Base-by-base conservation (phyloP, 2,329 filamentous ascomycete species). In the Epichloe glyceriae region DNA sequence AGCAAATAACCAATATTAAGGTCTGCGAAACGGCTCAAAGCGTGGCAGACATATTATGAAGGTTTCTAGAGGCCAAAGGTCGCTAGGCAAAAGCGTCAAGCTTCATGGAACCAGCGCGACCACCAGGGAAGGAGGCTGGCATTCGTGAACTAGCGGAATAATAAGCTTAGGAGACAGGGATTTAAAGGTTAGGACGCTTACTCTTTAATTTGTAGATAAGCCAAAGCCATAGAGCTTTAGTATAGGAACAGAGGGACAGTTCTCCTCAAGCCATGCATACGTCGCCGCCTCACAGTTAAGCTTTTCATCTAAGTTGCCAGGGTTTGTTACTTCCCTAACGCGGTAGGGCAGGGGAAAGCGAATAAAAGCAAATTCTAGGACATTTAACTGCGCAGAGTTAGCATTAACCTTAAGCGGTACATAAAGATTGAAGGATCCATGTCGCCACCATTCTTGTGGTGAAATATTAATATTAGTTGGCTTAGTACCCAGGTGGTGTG, bases 251-350 rank as follows among this genome's bases (percentile, higher is more conserved):
- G 52, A 50, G n/a, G 58, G 58, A n/a, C 53, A 52, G 45, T 54
- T 54, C 42, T 50, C 50, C 44, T 51, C 50, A 26, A 59, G 49
- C 57, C 57, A 59, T 7, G 50, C 53, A 19, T 59, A 58, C 15
- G 55, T 52, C 5, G 53, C 55, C 33, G 55, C 56, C 47, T 59
- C 56, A 50, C 45, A 52, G 33, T 53, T 52, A 37, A 71, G 17
- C 59, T 72, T 72, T 57, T 72, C 68, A 44, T 73, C 66, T 11
- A 61, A 63, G 48, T 67, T 71, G 15, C 67, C 69, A 6, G 67
- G 67, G 46, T 61, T 53, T 22, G 44, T 51, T 19, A 46, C 50
- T 50, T 72, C 69, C 19, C 67, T 69, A 8, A 69, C 56, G 42
- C 64, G 64, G 51, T 62, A 63, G 37, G 62, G 41, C 50, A 45